phyloP scores from a whole-genome alignment of 768 basidiomycete genomes.

The Tylopilus sp. region DNA sequence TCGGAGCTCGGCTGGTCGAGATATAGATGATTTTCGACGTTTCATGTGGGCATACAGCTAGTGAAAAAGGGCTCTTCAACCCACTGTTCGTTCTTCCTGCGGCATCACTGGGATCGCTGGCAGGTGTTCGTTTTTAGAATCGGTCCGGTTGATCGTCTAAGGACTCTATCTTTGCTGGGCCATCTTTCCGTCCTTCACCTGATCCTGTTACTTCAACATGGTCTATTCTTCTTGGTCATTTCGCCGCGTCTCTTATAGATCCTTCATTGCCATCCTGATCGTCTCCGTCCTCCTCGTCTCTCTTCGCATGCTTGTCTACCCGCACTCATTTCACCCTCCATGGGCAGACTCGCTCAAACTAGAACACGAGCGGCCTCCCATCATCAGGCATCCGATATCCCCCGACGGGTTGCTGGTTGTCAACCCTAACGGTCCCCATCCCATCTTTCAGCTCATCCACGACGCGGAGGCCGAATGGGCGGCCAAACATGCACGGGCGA shows the following conservation, averaged over 20 bases:
- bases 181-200: too few relatives aligned
- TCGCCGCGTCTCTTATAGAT: background rate
- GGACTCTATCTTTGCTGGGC: too few relatives aligned
- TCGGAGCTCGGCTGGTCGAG: too few relatives aligned
- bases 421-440: slow-evolving; percentile 28
- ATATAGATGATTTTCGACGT: too few relatives aligned
- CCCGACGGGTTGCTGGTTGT: slow-evolving; percentile 32
- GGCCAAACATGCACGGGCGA: slow-evolving; percentile 31
- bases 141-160: too few relatives aligned
- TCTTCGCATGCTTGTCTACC: background rate
- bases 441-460: slow-evolving; percentile 40
- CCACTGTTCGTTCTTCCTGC: too few relatives aligned
- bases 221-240: background rate
- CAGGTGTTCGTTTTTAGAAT: too few relatives aligned
- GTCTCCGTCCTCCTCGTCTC: background rate
- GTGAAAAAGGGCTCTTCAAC: too few relatives aligned
- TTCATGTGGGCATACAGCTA: too few relatives aligned
- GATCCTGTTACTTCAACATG: background rate
- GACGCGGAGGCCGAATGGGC: slow-evolving; percentile 37
- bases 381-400: slow-evolving; percentile 20
- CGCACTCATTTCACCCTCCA: background rate
- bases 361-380: background rate
- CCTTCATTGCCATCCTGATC: background rate
- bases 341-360: background rate
- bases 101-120: too few relatives aligned